These are phyloP conservation scores for Parietaria judaica DNA, from an alignment of 306 rosid species.

Conservation along the genomic window DNA sequence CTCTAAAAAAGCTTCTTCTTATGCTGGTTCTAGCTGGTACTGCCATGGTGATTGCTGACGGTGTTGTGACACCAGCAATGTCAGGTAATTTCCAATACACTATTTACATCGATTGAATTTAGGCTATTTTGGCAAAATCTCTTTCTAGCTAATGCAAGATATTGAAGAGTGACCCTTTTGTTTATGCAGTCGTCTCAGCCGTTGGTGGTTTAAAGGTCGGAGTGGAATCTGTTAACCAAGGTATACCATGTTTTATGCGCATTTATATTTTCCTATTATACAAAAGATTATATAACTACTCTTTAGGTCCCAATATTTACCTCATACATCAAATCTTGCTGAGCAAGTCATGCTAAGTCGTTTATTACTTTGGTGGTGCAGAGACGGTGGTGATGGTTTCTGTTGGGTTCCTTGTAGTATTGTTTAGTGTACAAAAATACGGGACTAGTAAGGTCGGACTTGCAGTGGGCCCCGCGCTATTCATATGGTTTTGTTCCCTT, in stretches of 20 bases:
- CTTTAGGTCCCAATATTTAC: neutral
- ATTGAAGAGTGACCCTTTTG: too few species aligned
- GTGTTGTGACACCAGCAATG: conserved; percentile 96
- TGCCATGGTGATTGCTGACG: conserved; percentile 96
- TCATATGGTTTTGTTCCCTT: conserved; percentile 90
- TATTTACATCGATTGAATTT: conserved; percentile 1
- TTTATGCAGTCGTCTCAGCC: conserved; percentile 74
- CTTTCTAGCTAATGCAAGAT: too few species aligned
- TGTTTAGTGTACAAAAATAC: conserved; percentile 91
- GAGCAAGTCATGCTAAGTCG: neutral
- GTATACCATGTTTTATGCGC: conserved; percentile 28
- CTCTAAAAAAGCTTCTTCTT: conserved; percentile 76
- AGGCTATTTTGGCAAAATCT: neutral
- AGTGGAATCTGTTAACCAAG: conserved; percentile 62
- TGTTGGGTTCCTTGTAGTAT: conserved; percentile 67
- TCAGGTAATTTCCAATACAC: conserved; percentile 37
- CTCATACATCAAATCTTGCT: neutral
- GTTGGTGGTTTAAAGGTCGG: conserved; percentile 83
- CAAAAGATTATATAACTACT: neutral
- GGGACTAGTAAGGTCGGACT: conserved; percentile 98
- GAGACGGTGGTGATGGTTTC: conserved; percentile 87
- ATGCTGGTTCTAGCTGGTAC: conserved; percentile 94
- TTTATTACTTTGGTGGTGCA: conserved; percentile 37
- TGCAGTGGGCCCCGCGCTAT: conserved; percentile 88
- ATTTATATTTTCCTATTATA: neutral